Evolutionary conservation across 1,284 basidiomycete genomes (phyloP), one percentile per base, ranked within the genome.

Genomic region (Boletellus deceptivus): DNA sequence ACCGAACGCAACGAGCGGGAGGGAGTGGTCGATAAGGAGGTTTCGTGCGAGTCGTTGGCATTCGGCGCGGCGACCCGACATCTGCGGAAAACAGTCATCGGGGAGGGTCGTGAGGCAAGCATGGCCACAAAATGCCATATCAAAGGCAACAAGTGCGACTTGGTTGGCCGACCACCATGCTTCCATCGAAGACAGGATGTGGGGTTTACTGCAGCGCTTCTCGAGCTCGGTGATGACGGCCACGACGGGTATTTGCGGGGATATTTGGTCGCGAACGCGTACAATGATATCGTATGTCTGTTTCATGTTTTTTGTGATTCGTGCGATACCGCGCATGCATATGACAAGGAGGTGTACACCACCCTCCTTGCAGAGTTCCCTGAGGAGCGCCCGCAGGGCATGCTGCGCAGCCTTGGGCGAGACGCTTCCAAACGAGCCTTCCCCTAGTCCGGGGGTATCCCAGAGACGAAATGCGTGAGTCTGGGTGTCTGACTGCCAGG

Each of bases 301-400:
- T 27, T 55, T 55, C 54, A 64, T 65, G 37, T 54, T 56, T 34
- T 42, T 55, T 14, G 62, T 68, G 37, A 61, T 40, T 3, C 41
- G 44, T 1, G 51, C 44, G 20, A 50, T 36, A 16, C 62, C 63
- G 3, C 66, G 64, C 53, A 66, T 63, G 46, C 65, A 68, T 22
- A 67, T 39, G 20, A 67, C 36, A 36, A 66, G 55, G 39, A 69
- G 64, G 44, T 67, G 64, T 6, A 69, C 65, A 0, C 66, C 67
- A 4, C 52, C 55, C 13, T 53, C 49, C 27, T 59, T 58, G 42
- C 24, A 25, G 35, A 69, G 53, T n/a, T 64, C 55, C 27, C 48
- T 53, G 20, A 69, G 46, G n/a, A 65, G 63, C 9, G 52, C 45
- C 6, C 59, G 54, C 20, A 65, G 22, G 9, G 53, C 59, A 24